Conservation (phyloP, 2,329 filamentous ascomycete species). For the Paraphaeosphaeria sporulosa region DNA sequence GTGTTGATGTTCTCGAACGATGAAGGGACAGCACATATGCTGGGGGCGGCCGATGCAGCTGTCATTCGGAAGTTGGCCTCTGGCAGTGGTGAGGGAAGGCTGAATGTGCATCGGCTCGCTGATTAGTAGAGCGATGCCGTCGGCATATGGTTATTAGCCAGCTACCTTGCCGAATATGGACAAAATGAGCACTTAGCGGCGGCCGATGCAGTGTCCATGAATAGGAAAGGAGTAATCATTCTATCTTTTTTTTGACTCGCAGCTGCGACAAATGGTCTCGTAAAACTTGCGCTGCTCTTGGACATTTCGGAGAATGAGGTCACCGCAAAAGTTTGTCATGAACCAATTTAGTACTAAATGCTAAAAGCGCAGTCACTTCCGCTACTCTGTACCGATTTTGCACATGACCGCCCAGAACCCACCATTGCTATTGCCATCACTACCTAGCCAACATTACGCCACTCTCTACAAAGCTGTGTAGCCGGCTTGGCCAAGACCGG, state of each 20-base stretch:
- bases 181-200: neutral
- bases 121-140: conserved; percentile 11
- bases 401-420: no score
- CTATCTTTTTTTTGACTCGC: neutral
- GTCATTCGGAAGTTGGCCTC: conserved; percentile 5
- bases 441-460: neutral
- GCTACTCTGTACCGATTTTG: no score
- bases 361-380: no score
- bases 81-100: neutral
- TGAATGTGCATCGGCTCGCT: neutral
- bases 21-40: conserved; percentile 7
- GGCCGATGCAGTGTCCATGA: neutral
- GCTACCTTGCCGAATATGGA: neutral
- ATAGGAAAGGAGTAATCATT: neutral
- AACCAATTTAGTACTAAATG: no score
- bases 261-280: no score
- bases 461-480: no score
- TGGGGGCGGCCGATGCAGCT: conserved; percentile 11
- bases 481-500: no score
- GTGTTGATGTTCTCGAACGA: neutral
- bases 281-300: no score
- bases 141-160: neutral
- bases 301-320: no score
- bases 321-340: no score
- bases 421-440: neutral